phyloP scores from a whole-genome alignment of 169 alveolate genomes.

The Besnoitia besnoiti region DNA sequence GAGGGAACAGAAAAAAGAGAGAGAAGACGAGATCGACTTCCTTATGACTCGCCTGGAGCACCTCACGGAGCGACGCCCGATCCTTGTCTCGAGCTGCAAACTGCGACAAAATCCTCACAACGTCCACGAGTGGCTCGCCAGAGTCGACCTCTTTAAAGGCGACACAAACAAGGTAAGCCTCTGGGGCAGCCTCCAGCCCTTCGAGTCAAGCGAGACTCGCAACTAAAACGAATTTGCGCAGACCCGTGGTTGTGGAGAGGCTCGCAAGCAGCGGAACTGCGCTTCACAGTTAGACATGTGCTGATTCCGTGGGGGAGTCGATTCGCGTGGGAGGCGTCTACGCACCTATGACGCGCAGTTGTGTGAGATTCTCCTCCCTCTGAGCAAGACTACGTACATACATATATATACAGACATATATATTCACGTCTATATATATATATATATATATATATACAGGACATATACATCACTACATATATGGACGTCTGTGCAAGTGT shows the following conservation, averaged over 20 bases:
- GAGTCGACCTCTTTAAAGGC: conserved; percentile 72
- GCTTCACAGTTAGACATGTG: too few relatives aligned
- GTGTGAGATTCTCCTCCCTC: neutral
- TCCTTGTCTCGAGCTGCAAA: conserved; percentile 70
- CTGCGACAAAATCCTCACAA: conserved; percentile 92
- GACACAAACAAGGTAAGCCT: conserved; percentile 47
- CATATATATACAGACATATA: neutral
- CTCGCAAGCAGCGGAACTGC: too few relatives aligned
- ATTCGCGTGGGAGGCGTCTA: too few relatives aligned
- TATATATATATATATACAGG: neutral
- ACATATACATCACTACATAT: neutral
- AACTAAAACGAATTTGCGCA: too few relatives aligned
- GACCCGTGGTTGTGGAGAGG: too few relatives aligned
- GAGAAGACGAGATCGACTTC: conserved; percentile 53
- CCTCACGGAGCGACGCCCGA: conserved; percentile 68
- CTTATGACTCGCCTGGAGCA: conserved; percentile 54
- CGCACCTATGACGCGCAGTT: too few relatives aligned
- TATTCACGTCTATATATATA: neutral
- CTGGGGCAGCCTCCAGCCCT: too few relatives aligned
- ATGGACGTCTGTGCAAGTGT: too few relatives aligned
- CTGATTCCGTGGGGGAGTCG: too few relatives aligned
- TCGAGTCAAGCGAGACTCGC: too few relatives aligned
- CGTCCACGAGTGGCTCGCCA: conserved; percentile 91
- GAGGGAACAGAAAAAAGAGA: neutral
- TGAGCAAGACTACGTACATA: neutral